Base-by-base conservation (phyloP, 805 yeast species). In the Metschnikowia shivogae region DNA sequence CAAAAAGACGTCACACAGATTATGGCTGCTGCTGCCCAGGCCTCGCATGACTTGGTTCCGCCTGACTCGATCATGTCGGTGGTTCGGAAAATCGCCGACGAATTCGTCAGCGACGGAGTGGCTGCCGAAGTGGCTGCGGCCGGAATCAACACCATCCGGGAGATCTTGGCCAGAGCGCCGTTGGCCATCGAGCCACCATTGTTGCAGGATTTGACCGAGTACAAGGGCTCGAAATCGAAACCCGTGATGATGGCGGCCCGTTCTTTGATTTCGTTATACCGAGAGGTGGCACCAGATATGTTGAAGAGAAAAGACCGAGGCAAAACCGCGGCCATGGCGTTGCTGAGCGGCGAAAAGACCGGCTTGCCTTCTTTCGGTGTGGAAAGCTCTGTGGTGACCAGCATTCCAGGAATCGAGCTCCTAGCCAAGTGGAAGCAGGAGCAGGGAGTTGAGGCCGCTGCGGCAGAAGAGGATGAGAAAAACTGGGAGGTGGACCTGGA, bases 111-210 rank as follows among this genome's bases (percentile, higher is more conserved):
- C 54, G 98, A 93, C 61, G 99, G 99, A 75, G 99, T 93, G 33
- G 89, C 97, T 12, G 82, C 96, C 29, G 97, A 93, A 67, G 99
- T 90, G 44, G 97, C 97, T 5, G 89, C 97, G 43, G 98, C 98
- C 4, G 99, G 99, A 59, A 76, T 93, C 54, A 93, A 93, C 65
- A 87, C 98, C 3, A 92, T 92, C 48, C 77, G 98, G 56, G 99
- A 93, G 67, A 89, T 93, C 47, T 76, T 90, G 52, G 67, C 96
- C 1, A 83, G 99, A 73, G 95, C 95, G 9, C 97, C 99, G 12
- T 73, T 92, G 53, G 96, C 98, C 22, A 89, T 93, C 57, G 97
- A 89, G 43, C 83, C 86, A 44, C 80, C 90, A 1, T 70, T 93
- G 42, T 72, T 93, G 48, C 97, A 90, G 55, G 99, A 93, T 67